phyloP scores from a whole-genome alignment of 148 eudicot species.

The Fallopia convolvulus region DNA sequence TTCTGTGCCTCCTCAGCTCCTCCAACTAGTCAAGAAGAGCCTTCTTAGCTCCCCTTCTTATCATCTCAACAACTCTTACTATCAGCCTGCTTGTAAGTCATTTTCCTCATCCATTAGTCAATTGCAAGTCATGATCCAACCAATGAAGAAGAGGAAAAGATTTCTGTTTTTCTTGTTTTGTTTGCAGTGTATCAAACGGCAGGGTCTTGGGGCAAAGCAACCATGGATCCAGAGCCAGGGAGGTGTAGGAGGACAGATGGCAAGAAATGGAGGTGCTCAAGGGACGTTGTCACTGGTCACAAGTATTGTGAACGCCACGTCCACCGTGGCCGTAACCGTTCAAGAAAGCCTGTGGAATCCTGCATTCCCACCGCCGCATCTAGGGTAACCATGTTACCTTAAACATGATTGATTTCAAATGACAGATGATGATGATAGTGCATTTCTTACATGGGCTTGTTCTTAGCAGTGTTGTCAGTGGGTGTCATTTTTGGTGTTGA shows the following conservation, averaged over 20 bases:
- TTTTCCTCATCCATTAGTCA: not conserved
- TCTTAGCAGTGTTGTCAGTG: not conserved
- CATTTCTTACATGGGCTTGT: too few relatives aligned
- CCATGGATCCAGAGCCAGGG: conserved; percentile 93
- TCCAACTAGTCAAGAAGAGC: conserved; percentile 61
- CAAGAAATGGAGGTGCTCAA: conserved; percentile 96
- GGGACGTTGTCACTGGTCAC: conserved; percentile 75
- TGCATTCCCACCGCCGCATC: conserved; percentile 31
- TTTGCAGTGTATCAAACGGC: not conserved
- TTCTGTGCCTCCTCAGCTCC: conserved; percentile 62
- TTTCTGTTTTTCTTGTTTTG: not conserved
- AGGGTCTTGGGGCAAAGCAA: conserved; percentile 79
- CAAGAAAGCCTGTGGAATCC: conserved; percentile 99
- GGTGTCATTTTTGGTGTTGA: not conserved
- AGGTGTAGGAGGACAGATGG: conserved; percentile 93
- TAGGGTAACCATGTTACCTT: not conserved
- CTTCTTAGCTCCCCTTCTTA: conserved; percentile 34
- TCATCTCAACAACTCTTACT: conserved; percentile 38
- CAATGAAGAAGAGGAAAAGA: not conserved
- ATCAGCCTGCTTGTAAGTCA: conserved; percentile 48
- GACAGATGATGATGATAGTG: not conserved
- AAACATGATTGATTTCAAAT: not conserved
- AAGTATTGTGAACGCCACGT: conserved; percentile 95
- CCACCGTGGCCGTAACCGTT: conserved; percentile 94
- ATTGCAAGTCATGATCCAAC: not conserved